These are phyloP conservation scores for Misopates orontium DNA, from an alignment of 257 asterid genomes.

Conservation along the genomic window DNA sequence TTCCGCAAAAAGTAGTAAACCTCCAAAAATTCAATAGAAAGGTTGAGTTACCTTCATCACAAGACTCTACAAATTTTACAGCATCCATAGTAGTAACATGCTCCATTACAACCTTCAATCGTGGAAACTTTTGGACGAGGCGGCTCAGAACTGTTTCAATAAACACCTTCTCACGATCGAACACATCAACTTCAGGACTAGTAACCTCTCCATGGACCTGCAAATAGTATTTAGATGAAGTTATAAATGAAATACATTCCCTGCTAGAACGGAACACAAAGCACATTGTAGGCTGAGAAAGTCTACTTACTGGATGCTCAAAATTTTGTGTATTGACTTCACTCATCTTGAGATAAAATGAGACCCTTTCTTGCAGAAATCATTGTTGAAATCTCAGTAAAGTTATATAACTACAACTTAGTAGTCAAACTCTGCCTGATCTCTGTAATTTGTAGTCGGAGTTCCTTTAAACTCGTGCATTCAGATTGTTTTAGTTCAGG, in stretches of 20 bases:
- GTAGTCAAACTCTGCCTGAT: too few relatives aligned
- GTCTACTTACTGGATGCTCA: too few relatives aligned
- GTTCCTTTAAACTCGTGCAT: too few relatives aligned
- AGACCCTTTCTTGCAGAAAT: too few relatives aligned
- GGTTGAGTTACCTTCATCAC: slow-evolving; percentile 56
- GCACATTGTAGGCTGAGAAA: too few relatives aligned
- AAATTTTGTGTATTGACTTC: too few relatives aligned
- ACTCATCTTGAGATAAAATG: too few relatives aligned
- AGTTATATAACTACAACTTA: too few relatives aligned
- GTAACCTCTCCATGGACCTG: slow-evolving; percentile 99
- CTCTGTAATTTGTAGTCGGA: too few relatives aligned
- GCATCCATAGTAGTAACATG: slow-evolving; percentile 93
- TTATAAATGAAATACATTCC: neutral
- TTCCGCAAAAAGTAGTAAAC: neutral
- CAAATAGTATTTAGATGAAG: slow-evolving; percentile 2
- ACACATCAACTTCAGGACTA: slow-evolving; percentile 72
- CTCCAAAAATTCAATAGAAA: slow-evolving; percentile 1
- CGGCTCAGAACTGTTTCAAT: slow-evolving; percentile 74
- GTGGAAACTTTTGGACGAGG: slow-evolving; percentile 66
- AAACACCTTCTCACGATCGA: slow-evolving; percentile 92
- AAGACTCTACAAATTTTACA: slow-evolving; percentile 75
- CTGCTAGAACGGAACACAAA: too few relatives aligned
- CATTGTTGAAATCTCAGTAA: too few relatives aligned
- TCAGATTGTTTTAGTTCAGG: too few relatives aligned
- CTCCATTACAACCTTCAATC: slow-evolving; percentile 90